Conservation (phyloP, 495 filamentous ascomycete species). For the Pyrenopolyporus hunteri region DNA sequence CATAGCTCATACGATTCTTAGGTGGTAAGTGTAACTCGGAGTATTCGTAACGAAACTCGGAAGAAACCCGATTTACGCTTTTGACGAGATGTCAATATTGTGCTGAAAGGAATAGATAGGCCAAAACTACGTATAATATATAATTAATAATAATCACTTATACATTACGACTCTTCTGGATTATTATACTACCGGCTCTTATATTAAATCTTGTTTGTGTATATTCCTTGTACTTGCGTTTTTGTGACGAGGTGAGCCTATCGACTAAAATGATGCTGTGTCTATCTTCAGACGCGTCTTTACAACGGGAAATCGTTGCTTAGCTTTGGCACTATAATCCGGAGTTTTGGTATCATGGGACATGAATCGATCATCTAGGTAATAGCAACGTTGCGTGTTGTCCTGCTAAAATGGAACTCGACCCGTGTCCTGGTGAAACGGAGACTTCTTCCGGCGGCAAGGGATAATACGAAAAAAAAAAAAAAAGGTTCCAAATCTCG, state of each 20-base stretch:
- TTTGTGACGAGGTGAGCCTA: neutral
- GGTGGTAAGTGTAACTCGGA: constrained; percentile 19
- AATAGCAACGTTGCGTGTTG: constrained; percentile 16
- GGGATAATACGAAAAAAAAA: constrained; percentile 22
- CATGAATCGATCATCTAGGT: constrained; percentile 10
- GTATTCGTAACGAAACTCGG: neutral
- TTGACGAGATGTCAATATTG: neutral
- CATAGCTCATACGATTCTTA: constrained; percentile 5
- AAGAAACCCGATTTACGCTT: neutral
- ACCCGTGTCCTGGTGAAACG: constrained; percentile 11
- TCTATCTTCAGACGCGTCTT: no score
- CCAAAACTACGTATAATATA: neutral
- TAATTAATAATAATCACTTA: neutral
- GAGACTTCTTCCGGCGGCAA: constrained; percentile 21
- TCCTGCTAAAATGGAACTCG: constrained; percentile 10
- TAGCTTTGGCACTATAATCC: neutral
- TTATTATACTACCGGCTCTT: neutral
- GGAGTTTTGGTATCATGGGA: constrained; percentile 1
- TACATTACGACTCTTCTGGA: neutral
- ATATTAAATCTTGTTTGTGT: neutral
- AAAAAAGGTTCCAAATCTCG: constrained; percentile 6
- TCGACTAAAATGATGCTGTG: constrained; percentile 4
- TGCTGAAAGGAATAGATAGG: neutral
- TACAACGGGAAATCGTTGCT: no score
- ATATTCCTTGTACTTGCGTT: neutral